These are phyloP conservation scores for Macrolepiota fuliginosa DNA, from an alignment of 768 basidiomycete species.

Conservation along the genomic window DNA sequence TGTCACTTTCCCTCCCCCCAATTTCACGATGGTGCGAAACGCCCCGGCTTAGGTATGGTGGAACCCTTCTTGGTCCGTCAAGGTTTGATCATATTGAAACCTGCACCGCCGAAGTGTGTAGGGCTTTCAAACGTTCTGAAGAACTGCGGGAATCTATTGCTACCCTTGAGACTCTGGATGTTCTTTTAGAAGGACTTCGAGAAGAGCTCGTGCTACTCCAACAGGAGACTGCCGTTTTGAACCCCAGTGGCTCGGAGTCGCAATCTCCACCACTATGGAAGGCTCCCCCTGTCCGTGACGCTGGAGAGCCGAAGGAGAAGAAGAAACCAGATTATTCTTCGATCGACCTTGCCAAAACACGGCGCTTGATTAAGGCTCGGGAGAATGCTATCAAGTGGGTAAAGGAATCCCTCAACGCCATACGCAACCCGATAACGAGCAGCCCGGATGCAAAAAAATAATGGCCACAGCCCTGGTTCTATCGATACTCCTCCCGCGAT, in stretches of 20 bases:
- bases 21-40: too few species aligned
- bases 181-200: slow-evolving; percentile 55
- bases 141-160: slow-evolving; percentile 63
- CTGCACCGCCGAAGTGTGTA: slow-evolving; percentile 73
- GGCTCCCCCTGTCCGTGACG: neutral
- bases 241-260: neutral
- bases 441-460: neutral
- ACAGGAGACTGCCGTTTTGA: neutral
- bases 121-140: slow-evolving; percentile 61
- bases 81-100: slow-evolving; percentile 78
- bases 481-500: neutral
- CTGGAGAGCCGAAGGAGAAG: slow-evolving; percentile 7
- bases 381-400: slow-evolving; percentile 67
- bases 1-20: too few species aligned
- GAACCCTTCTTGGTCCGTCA: slow-evolving; percentile 73
- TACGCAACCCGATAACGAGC: neutral
- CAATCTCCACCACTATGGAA: neutral
- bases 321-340: slow-evolving; percentile 47
- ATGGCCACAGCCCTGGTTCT: neutral
- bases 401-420: slow-evolving; percentile 26
- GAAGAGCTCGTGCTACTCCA: slow-evolving; percentile 31
- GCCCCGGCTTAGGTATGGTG: slow-evolving; percentile 63
- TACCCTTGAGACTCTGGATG: slow-evolving; percentile 59
- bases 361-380: slow-evolving; percentile 64
- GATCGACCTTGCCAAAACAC: slow-evolving; percentile 62